phyloP scores from a whole-genome alignment of 2,329 filamentous ascomycete species.

The Claviceps spartinae region DNA sequence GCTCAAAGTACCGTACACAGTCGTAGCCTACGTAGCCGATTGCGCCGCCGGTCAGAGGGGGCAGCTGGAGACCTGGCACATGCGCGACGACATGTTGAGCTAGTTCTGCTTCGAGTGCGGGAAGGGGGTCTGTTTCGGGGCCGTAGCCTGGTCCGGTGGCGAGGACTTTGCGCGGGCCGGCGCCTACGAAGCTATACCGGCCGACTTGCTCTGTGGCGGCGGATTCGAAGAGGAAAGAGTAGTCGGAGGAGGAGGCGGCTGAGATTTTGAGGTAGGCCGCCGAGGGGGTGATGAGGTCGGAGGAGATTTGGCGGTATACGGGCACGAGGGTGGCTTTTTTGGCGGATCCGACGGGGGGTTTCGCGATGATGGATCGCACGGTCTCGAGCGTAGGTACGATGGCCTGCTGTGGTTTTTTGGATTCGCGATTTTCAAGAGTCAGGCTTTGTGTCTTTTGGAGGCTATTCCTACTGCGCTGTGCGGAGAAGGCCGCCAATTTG shows the following conservation, averaged over 20 bases:
- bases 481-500: no score
- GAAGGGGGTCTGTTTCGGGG: slow-evolving; percentile 70
- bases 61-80: slow-evolving; percentile 69
- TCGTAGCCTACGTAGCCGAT: slow-evolving; percentile 97
- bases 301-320: slow-evolving; percentile 70
- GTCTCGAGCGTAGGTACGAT: slow-evolving; percentile 33
- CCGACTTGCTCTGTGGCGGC: slow-evolving; percentile 89
- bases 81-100: slow-evolving; percentile 65
- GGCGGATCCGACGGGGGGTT: slow-evolving; percentile 15
- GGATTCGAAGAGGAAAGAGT: slow-evolving; percentile 92
- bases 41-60: slow-evolving; percentile 78
- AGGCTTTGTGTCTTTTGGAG: background rate
- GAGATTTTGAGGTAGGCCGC: slow-evolving; percentile 88
- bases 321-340: slow-evolving; percentile 59
- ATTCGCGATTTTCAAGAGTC: background rate
- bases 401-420: slow-evolving; percentile 18
- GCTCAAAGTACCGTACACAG: slow-evolving; percentile 95
- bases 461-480: no score
- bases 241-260: slow-evolving; percentile 49
- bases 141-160: slow-evolving; percentile 82
- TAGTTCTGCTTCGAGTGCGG: slow-evolving; percentile 68
- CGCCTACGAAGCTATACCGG: slow-evolving; percentile 89
- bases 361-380: slow-evolving; percentile 29
- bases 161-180: slow-evolving; percentile 65
- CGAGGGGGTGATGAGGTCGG: slow-evolving; percentile 89